Evolutionary conservation across 2,329 filamentous ascomycete genomes (phyloP).

Genomic region (Exophiala xenobiotica): DNA sequence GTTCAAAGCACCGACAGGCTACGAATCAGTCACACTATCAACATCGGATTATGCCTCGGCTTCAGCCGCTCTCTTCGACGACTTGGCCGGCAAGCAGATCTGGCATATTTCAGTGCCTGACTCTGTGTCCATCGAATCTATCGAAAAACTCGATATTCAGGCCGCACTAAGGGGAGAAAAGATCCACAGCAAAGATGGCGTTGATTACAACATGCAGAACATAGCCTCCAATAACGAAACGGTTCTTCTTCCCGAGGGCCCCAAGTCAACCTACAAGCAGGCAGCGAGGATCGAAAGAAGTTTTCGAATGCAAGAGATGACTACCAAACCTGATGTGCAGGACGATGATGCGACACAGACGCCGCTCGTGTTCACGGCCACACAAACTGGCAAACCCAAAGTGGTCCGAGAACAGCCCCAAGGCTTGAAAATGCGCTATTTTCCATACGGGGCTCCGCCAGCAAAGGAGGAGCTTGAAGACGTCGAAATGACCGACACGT

Average conservation of each 20-base stretch:
- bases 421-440: slow-evolving; percentile 46
- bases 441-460: slow-evolving; percentile 38
- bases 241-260: slow-evolving; percentile 35
- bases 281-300: slow-evolving; percentile 23
- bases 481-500: slow-evolving; percentile 19
- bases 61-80: slow-evolving; percentile 14
- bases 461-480: slow-evolving; percentile 1
- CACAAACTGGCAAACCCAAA: slow-evolving; percentile 33
- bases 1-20: slow-evolving; percentile 46
- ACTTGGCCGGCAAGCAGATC: slow-evolving; percentile 45
- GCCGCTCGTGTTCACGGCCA: slow-evolving; percentile 22
- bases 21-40: slow-evolving; percentile 35
- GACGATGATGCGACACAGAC: no score
- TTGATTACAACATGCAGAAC: slow-evolving; percentile 32
- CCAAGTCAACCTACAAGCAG: slow-evolving; percentile 30
- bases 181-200: slow-evolving; percentile 43
- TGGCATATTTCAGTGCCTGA: slow-evolving; percentile 50
- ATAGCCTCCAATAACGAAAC: slow-evolving; percentile 33
- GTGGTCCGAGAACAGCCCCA: slow-evolving; percentile 43
- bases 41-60: slow-evolving; percentile 19
- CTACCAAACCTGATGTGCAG: no score
- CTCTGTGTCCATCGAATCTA: slow-evolving; percentile 43
- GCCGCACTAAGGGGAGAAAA: slow-evolving; percentile 43
- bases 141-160: slow-evolving; percentile 46
- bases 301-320: slow-evolving; percentile 29